Evolutionary conservation across 768 basidiomycete species (phyloP), one percentile per base, ranked within the genome.

Genomic region (Naganishia friedmannii): DNA sequence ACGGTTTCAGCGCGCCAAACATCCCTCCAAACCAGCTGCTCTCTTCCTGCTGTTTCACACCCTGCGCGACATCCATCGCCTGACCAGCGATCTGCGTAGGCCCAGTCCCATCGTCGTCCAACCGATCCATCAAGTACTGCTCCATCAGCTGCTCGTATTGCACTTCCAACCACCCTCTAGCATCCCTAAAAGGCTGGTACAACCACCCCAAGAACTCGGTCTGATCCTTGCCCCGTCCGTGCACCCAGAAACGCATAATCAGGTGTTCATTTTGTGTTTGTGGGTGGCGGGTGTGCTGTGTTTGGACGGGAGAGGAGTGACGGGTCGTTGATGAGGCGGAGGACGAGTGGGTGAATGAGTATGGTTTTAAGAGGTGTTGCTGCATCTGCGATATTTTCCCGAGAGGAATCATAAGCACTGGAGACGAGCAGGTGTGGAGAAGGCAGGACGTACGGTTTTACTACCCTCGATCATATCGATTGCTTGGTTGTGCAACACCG

Each of bases 301-400:
- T 75, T 42, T 76, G 73, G 37, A 81, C 66, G 4, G 77, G 77
- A 1, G 77, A 71, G 0, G 77, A 75, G 39, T 77, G 76, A 23
- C 80, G 72, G 0, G 75, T 71, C 0, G 80, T 77, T 0, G 77
- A 72, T 3, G 77, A 73, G 17, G 78, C 65, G 39, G 77, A 74
- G 15, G 79, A 76, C 5, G 77, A 70, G 70, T 79, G 80, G 66
- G 80, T 81, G 75, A 81, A 81, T n/a, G 74, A 73, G 32, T 78
- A 73, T 37, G 80, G 80, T 9, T 77, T 77, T 8, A 81, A 74
- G 37, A 81, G 77, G 55, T 81, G 80, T 21, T 74, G 66, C 57
- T 77, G 72, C 65, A 81, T 76, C 80, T 80, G 73, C n/a, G 23
- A 28, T 42, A 13, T 37, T 32, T 23, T 10, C 46, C 34, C 54